Evolutionary conservation across 1,139 yeast genomes (phyloP).

Genomic region (Geotrichum cucujoidarum): DNA sequence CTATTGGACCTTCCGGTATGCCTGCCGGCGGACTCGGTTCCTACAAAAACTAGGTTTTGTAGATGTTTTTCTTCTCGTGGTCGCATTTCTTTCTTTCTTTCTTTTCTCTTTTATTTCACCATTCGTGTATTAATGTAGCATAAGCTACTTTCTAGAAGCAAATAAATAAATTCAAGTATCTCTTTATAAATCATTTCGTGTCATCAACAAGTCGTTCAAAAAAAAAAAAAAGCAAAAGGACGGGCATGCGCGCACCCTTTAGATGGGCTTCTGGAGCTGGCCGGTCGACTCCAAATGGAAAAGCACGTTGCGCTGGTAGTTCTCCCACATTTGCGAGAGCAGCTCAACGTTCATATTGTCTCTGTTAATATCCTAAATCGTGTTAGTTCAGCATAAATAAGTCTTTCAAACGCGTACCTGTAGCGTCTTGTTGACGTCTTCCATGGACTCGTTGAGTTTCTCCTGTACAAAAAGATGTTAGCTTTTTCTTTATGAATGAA

Average conservation of each 20-base stretch:
- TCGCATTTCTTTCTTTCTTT: neutral
- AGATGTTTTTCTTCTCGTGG: neutral
- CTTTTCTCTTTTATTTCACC: no score
- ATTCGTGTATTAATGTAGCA: no score
- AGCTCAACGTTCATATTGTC: slow-evolving; percentile 68
- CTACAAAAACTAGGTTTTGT: neutral
- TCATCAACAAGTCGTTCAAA: neutral
- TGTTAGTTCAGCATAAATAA: neutral
- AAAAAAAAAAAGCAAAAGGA: neutral
- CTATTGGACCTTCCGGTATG: no score
- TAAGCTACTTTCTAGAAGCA: no score
- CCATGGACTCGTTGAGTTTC: slow-evolving; percentile 65
- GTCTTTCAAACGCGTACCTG: slow-evolving; percentile 40
- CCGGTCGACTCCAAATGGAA: slow-evolving; percentile 72
- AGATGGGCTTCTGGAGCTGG: slow-evolving; percentile 52
- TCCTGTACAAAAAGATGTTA: no score
- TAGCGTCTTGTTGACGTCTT: slow-evolving; percentile 55
- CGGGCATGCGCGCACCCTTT: neutral
- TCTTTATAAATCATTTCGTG: no score
- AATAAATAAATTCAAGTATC: no score
- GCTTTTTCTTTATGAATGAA: no score
- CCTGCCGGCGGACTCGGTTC: neutral
- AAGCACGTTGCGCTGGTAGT: slow-evolving; percentile 64
- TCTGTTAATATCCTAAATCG: slow-evolving; percentile 49
- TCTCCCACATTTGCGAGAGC: slow-evolving; percentile 77